Percentiles rank a stretch among this genome's conserved stretches.
These are phyloP conservation scores for Pisolithus orientalis DNA, from an alignment of 768 basidiomycete genomes.

Conservation along the genomic window DNA sequence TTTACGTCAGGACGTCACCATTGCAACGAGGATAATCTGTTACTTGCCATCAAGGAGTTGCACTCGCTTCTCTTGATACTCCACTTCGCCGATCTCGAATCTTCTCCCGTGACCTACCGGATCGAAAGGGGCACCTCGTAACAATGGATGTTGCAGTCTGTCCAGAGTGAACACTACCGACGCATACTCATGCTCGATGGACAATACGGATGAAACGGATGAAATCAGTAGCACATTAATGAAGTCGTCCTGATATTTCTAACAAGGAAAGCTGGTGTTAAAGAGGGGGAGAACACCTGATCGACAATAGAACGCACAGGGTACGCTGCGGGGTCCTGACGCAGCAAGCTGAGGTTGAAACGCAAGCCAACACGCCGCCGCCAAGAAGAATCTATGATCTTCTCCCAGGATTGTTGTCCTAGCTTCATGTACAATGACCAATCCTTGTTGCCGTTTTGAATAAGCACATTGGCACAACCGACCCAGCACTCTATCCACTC, in stretches of 20 bases:
- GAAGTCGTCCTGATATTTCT: constrained; percentile 47
- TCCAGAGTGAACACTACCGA: constrained; percentile 54
- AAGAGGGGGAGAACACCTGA: neutral
- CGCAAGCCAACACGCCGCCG: constrained; percentile 56
- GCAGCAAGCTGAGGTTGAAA: constrained; percentile 51
- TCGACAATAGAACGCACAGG: constrained; percentile 31
- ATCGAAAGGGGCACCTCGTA: constrained; percentile 30
- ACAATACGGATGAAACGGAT: constrained; percentile 40
- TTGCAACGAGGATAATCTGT: neutral
- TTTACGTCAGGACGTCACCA: constrained; percentile 7
- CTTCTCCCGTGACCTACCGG: constrained; percentile 14
- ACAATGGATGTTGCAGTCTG: constrained; percentile 45
- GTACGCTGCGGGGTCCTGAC: constrained; percentile 58
- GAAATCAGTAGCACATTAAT: constrained; percentile 48
- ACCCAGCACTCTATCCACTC: constrained; percentile 70
- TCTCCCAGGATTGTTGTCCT: constrained; percentile 48
- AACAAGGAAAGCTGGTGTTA: constrained; percentile 2
- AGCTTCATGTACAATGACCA: constrained; percentile 56
- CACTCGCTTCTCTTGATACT: constrained; percentile 30
- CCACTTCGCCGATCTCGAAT: constrained; percentile 25
- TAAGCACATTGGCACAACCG: constrained; percentile 56
- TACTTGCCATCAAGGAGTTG: constrained; percentile 35
- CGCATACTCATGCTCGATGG: constrained; percentile 55
- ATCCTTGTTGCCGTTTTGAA: constrained; percentile 47
- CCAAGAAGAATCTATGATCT: constrained; percentile 45